Conservation (phyloP, 163 green algal genomes). For the Volvox carteri region DNA sequence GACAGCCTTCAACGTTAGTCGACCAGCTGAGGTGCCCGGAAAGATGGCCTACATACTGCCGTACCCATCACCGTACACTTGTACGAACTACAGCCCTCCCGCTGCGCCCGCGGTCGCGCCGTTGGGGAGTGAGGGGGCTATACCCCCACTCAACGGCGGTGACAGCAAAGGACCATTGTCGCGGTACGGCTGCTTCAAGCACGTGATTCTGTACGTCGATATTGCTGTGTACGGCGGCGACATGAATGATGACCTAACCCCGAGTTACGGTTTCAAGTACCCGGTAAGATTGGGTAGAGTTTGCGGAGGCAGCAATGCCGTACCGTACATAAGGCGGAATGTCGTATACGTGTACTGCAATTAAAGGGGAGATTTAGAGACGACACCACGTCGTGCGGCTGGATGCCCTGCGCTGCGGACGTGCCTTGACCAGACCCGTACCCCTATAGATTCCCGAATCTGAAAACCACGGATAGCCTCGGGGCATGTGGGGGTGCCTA, state of each 20-base stretch:
- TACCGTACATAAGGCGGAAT: no score
- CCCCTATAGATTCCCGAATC: no score
- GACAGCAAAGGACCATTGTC: not conserved
- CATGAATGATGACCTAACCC: not conserved
- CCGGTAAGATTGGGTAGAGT: not conserved
- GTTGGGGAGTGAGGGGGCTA: no score
- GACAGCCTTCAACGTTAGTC: not conserved
- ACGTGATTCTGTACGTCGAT: not conserved
- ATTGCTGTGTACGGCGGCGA: not conserved
- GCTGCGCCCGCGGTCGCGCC: no score
- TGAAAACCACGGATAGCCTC: no score
- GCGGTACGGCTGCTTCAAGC: not conserved
- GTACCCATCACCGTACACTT: constrained; percentile 1
- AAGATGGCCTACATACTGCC: not conserved
- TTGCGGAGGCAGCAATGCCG: no score
- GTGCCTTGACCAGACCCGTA: no score
- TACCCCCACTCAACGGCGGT: not conserved
- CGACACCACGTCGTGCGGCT: no score
- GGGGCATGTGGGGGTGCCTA: no score
- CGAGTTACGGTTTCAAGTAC: not conserved
- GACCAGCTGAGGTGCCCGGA: not conserved
- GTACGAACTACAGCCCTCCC: not conserved
- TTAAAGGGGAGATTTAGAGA: no score
- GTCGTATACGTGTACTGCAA: no score
- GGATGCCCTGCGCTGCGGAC: no score